Evolutionary conservation across 176 grass and related monocot species (phyloP), one percentile per base, ranked within the genome.

Genomic region (Aegilops longissima): DNA sequence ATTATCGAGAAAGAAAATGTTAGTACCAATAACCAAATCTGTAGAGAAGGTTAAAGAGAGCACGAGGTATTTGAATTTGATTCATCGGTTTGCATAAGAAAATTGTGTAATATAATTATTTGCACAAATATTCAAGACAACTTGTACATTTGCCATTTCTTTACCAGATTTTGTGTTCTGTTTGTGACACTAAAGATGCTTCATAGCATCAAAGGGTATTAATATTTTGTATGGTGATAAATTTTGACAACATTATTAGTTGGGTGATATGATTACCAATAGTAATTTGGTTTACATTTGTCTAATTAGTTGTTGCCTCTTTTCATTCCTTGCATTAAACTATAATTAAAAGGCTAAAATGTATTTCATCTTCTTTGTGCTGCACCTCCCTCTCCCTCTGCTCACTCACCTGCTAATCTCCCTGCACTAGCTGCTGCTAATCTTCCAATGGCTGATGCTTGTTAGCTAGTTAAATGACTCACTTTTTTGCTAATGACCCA

Each of bases 1-100:
- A 23, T 29, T 68, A 81, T 80, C 73, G 94, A 86, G 88, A 95
- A 94, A 78, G 88, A 27, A 67, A 88, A 91, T 90, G 71, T 98
- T 45, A 83, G 96, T 86, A 33, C 31, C 31, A 33, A 33, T 33
- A 3, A 88, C 92, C 80, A 98, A 98, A 84, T 98, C 33, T 88
- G 94, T 76, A 98, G 92, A 36, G 35, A 36, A 36, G 35, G 35
- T 36, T 36, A 36, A 36, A 36, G 35, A 36, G 35, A 36, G 35
- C 34, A 94, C 93, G 1, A 94, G 86, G 96, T 98, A 64, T 82
- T 80, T 42, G 44, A 34, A 73, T 82, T 91, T n/a, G 61, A 79
- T 29, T 81, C 52, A 61, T 73, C 59, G 9, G 2, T 30, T 85
- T 81, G 64, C 39, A 76, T 87, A 78, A 83, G 36, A 61, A 88